Conservation (phyloP, 139 green algal genomes). For the Chlorella vulgaris region DNA sequence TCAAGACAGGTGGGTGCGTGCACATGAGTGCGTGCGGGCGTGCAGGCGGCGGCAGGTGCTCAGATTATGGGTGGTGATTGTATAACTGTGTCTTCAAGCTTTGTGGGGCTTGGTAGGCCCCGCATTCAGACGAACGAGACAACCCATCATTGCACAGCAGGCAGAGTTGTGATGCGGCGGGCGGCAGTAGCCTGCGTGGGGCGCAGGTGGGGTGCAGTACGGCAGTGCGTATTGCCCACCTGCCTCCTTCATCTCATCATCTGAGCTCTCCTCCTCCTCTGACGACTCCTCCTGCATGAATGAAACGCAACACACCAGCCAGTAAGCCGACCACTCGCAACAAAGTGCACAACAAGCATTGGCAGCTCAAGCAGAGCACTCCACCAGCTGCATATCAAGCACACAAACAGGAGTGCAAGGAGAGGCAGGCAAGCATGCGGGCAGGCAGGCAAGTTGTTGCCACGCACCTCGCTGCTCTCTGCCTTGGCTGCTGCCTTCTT, state of each 20-base stretch:
- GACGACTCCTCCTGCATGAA: not conserved
- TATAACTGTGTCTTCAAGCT: slow-evolving; percentile 33
- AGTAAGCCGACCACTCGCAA: too few relatives aligned
- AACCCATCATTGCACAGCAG: slow-evolving; percentile 23
- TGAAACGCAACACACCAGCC: too few relatives aligned
- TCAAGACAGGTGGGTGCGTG: too few relatives aligned
- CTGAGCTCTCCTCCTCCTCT: slow-evolving; percentile 34
- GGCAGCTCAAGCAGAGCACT: too few relatives aligned
- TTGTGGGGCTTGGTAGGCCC: slow-evolving; percentile 26
- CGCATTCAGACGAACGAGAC: slow-evolving; percentile 39
- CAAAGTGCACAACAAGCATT: too few relatives aligned
- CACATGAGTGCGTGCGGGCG: not conserved
- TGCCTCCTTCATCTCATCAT: slow-evolving; percentile 25
- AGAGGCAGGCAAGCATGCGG: not conserved
- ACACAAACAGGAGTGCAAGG: not conserved
- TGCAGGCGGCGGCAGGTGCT: not conserved
- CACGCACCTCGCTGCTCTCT: slow-evolving; percentile 3
- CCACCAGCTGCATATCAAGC: too few relatives aligned
- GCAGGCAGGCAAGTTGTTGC: not conserved
- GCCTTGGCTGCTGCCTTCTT: slow-evolving; percentile 8
- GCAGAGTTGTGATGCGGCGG: too few relatives aligned
- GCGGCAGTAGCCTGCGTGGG: not conserved
- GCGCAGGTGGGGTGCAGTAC: too few relatives aligned
- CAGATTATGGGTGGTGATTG: slow-evolving; percentile 34
- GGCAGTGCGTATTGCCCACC: too few relatives aligned